Evolutionary conservation across 2,329 filamentous ascomycete genomes (phyloP).

Genomic region (Ophiosphaerella narmari): DNA sequence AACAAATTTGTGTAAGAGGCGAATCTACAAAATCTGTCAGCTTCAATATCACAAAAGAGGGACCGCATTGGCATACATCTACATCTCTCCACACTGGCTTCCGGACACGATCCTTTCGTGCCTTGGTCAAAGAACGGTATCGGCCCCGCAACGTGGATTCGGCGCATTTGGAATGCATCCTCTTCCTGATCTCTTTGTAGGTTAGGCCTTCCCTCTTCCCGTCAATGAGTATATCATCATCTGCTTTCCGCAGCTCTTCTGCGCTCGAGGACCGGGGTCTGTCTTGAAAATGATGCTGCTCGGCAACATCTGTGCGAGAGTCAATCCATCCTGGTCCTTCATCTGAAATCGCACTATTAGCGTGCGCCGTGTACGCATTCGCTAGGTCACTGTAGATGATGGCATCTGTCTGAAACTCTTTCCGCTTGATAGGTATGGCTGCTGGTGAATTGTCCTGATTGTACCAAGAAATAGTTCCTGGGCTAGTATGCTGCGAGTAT

Average conservation of each 20-base stretch:
- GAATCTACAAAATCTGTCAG: conserved; percentile 26
- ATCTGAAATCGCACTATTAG: background rate
- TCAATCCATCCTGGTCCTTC: background rate
- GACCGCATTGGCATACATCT: conserved; percentile 62
- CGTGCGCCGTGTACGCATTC: background rate
- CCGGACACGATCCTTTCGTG: conserved; percentile 64
- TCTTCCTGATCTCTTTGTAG: conserved; percentile 66
- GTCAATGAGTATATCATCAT: conserved; percentile 53
- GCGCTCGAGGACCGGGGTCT: conserved; percentile 1
- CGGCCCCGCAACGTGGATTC: conserved; percentile 75
- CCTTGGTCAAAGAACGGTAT: conserved; percentile 68
- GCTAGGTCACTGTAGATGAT: background rate
- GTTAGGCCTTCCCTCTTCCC: conserved; percentile 62
- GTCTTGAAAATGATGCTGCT: conserved; percentile 1
- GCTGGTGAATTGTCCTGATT: background rate
- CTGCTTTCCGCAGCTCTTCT: conserved; percentile 19
- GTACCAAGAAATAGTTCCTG: conserved; percentile 11
- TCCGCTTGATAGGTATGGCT: background rate
- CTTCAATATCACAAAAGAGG: background rate
- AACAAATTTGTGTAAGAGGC: conserved; percentile 30
- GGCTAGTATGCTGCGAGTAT: conserved; percentile 12
- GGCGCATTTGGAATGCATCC: conserved; percentile 64
- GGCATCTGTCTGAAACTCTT: background rate
- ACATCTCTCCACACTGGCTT: conserved; percentile 66
- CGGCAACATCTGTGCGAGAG: background rate